These are phyloP conservation scores for Hysterium pulicare DNA, from an alignment of 2,329 filamentous ascomycete species.

Conservation along the genomic window DNA sequence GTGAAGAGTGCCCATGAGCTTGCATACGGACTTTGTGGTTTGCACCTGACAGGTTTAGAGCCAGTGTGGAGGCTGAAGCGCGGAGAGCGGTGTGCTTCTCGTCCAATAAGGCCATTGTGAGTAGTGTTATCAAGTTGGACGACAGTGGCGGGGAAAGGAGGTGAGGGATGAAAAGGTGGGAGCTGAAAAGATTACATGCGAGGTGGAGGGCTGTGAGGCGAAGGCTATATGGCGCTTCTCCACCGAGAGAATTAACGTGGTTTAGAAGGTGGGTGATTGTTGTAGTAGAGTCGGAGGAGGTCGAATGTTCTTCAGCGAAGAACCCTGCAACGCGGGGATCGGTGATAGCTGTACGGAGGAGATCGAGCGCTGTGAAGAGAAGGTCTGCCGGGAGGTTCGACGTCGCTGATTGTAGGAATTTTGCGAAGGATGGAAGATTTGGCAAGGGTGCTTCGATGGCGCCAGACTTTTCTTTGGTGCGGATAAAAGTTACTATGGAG, in stretches of 20 bases:
- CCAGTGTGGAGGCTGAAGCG: conserved; percentile 75
- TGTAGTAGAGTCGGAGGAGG: conserved; percentile 46
- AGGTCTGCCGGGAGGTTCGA: conserved; percentile 57
- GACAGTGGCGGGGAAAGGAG: conserved; percentile 52
- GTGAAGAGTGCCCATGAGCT: conserved; percentile 6
- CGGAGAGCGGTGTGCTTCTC: conserved; percentile 69
- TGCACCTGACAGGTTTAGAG: conserved; percentile 75
- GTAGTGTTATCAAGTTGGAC: conserved; percentile 61
- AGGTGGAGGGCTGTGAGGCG: conserved; percentile 81
- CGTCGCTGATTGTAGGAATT: conserved; percentile 57
- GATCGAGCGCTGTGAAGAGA: conserved; percentile 80
- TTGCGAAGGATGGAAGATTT: conserved; percentile 62
- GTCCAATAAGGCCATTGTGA: conserved; percentile 77
- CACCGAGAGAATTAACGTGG: conserved; percentile 52
- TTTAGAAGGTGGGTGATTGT: conserved; percentile 57
- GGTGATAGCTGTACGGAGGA: conserved; percentile 72
- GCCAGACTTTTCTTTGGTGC: conserved; percentile 55
- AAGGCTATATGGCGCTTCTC: conserved; percentile 70
- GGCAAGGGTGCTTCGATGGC: conserved; percentile 68
- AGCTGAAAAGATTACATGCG: conserved; percentile 79
- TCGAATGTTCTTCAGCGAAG: conserved; percentile 68
- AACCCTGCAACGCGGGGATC: conserved; percentile 78
- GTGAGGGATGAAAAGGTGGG: conserved; percentile 65
- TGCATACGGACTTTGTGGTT: conserved; percentile 62
- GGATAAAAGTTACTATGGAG: conserved; percentile 68